A percentile compares a stretch with the other conserved stretches of the same genome.
Evolutionary conservation across 352 stramenopile genomes (phyloP).

Genomic region (Aphanomyces stellatus): DNA sequence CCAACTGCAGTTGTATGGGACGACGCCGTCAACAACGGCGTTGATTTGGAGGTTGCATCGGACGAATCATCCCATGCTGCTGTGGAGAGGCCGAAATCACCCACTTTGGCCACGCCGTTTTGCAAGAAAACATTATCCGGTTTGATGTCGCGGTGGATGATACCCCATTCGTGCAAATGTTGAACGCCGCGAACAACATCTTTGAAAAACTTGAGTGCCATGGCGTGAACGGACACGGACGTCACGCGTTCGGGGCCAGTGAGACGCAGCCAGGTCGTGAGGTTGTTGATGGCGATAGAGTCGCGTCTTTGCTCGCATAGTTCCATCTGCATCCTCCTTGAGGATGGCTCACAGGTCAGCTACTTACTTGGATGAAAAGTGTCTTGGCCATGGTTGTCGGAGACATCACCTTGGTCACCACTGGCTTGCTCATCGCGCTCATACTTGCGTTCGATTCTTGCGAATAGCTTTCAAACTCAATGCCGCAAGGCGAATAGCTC

Average conservation of each 20-base stretch:
- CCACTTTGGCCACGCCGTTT: conserved; percentile 49
- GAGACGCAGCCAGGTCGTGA: conserved; percentile 60
- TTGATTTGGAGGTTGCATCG: conserved; percentile 22
- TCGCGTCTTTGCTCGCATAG: conserved; percentile 15
- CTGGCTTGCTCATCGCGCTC: too few species aligned
- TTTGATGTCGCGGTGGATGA: conserved; percentile 71
- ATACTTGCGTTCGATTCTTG: too few species aligned
- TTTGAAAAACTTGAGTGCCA: conserved; percentile 54
- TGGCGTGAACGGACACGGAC: conserved; percentile 39
- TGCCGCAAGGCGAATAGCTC: neutral
- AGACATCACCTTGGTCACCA: too few species aligned
- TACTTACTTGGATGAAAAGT: conserved; percentile 64
- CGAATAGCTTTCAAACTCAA: conserved; percentile 17
- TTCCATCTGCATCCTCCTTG: conserved; percentile 35
- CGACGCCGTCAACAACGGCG: conserved; percentile 26
- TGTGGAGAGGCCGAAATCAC: conserved; percentile 61
- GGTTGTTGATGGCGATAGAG: conserved; percentile 40
- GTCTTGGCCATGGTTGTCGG: conserved; percentile 34
- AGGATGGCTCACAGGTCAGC: conserved; percentile 17
- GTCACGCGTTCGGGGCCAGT: conserved; percentile 41
- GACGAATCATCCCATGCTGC: conserved; percentile 1
- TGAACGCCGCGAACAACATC: conserved; percentile 56
- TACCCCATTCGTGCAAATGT: conserved; percentile 62
- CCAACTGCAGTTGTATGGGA: conserved; percentile 72
- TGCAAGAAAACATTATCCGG: conserved; percentile 72